These are phyloP conservation scores for Cephalotrichum gorgonifer DNA, from an alignment of 2,329 filamentous ascomycete species.

Conservation along the genomic window DNA sequence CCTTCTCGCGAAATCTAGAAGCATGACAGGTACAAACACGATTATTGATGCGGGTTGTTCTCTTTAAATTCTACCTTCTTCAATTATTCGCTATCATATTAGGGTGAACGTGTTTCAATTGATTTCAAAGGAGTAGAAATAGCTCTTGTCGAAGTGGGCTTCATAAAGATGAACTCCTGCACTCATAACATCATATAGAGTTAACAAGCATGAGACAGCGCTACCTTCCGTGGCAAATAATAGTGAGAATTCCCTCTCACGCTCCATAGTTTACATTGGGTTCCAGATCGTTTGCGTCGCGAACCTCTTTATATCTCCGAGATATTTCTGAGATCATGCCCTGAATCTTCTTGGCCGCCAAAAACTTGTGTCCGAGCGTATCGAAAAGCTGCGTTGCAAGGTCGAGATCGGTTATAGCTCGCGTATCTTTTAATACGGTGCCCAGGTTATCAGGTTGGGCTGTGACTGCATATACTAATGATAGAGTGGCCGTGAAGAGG, in stretches of 20 bases:
- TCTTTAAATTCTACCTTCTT: neutral
- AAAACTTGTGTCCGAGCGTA: slow-evolving; percentile 19
- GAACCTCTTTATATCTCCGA: slow-evolving; percentile 12
- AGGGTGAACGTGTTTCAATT: no score
- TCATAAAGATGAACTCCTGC: no score
- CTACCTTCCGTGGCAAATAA: no score
- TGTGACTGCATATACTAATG: slow-evolving; percentile 31
- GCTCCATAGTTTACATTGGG: no score
- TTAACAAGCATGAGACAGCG: no score
- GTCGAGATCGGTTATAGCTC: slow-evolving; percentile 19
- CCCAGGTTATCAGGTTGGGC: slow-evolving; percentile 22
- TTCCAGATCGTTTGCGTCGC: neutral
- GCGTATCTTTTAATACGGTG: slow-evolving; percentile 14
- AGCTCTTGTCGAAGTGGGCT: no score
- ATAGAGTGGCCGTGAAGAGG: slow-evolving; percentile 29
- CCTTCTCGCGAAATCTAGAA: slow-evolving; percentile 34
- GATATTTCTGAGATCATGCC: slow-evolving; percentile 15
- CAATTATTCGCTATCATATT: no score
- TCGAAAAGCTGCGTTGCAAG: slow-evolving; percentile 19
- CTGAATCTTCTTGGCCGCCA: slow-evolving; percentile 16
- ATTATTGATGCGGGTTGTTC: slow-evolving; percentile 30
- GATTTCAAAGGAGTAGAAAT: no score
- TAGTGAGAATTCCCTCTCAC: no score
- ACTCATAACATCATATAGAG: no score
- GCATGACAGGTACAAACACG: slow-evolving; percentile 41